Evolutionary conservation across 495 filamentous ascomycete genomes (phyloP).

Genomic region (Staphylotrichum longicolle): DNA sequence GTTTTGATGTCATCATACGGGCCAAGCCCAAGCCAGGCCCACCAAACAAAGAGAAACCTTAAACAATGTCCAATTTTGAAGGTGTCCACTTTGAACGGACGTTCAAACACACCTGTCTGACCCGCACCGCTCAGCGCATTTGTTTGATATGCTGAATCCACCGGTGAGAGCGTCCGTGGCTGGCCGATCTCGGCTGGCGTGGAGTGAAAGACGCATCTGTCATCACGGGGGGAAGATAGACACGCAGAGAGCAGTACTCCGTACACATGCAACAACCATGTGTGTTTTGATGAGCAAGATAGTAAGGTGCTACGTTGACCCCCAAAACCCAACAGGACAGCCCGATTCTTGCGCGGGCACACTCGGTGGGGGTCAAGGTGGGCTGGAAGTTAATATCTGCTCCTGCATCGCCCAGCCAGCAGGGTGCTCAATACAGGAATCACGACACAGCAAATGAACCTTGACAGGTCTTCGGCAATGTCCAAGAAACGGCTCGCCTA

Average conservation of each 20-base stretch:
- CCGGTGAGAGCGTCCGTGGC: neutral
- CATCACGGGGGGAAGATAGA: too few species aligned
- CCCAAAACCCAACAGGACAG: too few species aligned
- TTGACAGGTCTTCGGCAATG: slow-evolving; percentile 5
- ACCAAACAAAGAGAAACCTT: neutral
- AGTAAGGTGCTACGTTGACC: too few species aligned
- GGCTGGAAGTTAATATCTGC: neutral
- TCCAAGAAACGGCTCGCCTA: slow-evolving; percentile 1
- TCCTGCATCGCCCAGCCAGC: neutral
- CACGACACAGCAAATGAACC: neutral
- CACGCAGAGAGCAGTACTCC: too few species aligned
- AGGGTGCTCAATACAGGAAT: neutral
- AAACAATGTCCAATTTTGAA: neutral
- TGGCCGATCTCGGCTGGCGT: neutral
- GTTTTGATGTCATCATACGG: slow-evolving; percentile 5
- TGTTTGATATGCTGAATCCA: slow-evolving; percentile 6
- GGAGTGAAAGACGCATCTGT: neutral
- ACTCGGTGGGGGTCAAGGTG: neutral
- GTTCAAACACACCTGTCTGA: neutral
- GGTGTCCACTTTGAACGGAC: neutral
- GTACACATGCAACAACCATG: too few species aligned
- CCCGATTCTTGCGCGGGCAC: too few species aligned
- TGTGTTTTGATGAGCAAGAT: too few species aligned
- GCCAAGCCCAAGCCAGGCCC: neutral
- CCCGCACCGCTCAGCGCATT: slow-evolving; percentile 10